Percentiles rank a stretch among this genome's conserved stretches.
These are phyloP conservation scores for Nitzschia inconspicua DNA, from an alignment of 108 stramenopile species.

Conservation along the genomic window DNA sequence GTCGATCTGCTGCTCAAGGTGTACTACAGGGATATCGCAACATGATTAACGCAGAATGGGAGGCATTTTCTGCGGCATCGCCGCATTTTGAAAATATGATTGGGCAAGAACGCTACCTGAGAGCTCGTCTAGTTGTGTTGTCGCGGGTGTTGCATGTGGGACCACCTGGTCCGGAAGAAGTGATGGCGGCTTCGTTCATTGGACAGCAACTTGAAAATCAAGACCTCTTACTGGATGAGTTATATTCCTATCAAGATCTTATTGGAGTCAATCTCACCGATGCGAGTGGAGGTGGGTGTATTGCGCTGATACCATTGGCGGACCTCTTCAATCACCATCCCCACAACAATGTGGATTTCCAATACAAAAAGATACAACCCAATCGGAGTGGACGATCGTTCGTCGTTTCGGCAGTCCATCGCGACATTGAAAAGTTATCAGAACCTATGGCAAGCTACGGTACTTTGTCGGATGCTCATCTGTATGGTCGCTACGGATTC, in stretches of 20 bases:
- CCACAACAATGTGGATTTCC: slow-evolving; percentile 58
- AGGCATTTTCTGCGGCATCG: slow-evolving; percentile 46
- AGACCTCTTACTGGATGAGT: slow-evolving; percentile 36
- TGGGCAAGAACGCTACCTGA: slow-evolving; percentile 41
- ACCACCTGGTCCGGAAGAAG: slow-evolving; percentile 25
- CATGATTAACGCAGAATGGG: slow-evolving; percentile 62
- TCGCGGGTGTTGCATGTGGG: slow-evolving; percentile 43
- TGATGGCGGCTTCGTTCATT: slow-evolving; percentile 27
- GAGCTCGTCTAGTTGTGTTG: slow-evolving; percentile 68
- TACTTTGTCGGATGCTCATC: slow-evolving; percentile 59
- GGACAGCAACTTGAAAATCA: slow-evolving; percentile 16
- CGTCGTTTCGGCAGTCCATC: slow-evolving; percentile 30
- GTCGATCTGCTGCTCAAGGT: slow-evolving; percentile 38
- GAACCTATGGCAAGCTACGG: slow-evolving; percentile 65
- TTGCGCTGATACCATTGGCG: slow-evolving; percentile 70
- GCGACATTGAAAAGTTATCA: slow-evolving; percentile 28
- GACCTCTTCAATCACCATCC: slow-evolving; percentile 84
- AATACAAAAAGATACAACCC: slow-evolving; percentile 32
- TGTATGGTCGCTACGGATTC: slow-evolving; percentile 80
- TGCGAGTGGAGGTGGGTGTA: slow-evolving; percentile 28
- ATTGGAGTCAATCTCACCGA: slow-evolving; percentile 41
- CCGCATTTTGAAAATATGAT: slow-evolving; percentile 42
- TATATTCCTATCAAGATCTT: slow-evolving; percentile 40
- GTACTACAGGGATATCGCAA: slow-evolving; percentile 43
- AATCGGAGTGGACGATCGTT: slow-evolving; percentile 38